Conservation (phyloP, 805 yeast species). For the Saccharomycopsis fermentans region DNA sequence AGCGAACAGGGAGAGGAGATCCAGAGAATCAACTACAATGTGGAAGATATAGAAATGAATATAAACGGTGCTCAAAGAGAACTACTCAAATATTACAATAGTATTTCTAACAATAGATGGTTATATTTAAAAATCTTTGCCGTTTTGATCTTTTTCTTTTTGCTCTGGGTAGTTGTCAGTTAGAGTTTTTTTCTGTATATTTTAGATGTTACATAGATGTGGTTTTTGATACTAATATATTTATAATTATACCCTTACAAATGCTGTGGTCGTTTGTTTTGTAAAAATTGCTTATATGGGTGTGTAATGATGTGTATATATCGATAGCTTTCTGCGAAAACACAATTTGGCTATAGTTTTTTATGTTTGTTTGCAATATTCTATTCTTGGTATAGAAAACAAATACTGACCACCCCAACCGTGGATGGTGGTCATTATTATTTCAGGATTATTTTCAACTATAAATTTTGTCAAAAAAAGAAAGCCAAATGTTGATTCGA, state of each 20-base stretch:
- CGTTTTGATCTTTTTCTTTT: slow-evolving; percentile 63
- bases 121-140: slow-evolving; percentile 84
- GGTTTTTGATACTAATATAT: not conserved
- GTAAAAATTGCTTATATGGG: not conserved
- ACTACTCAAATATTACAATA: slow-evolving; percentile 77
- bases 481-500: too few relatives aligned
- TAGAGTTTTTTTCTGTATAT: slow-evolving; percentile 22
- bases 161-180: slow-evolving; percentile 71
- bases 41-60: slow-evolving; percentile 84
- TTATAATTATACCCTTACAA: not conserved
- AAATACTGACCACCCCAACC: too few relatives aligned
- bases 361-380: too few relatives aligned
- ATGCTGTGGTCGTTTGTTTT: not conserved
- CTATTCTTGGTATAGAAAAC: too few relatives aligned
- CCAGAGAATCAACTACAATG: slow-evolving; percentile 89
- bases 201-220: not conserved
- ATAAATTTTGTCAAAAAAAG: too few relatives aligned
- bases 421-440: not conserved
- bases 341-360: too few relatives aligned
- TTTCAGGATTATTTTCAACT: not conserved
- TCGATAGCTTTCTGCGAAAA: not conserved
- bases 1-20: slow-evolving; percentile 95
- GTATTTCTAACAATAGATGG: slow-evolving; percentile 87
- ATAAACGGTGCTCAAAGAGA: slow-evolving; percentile 93
- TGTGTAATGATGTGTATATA: not conserved